These are phyloP conservation scores for Amanita polypyramis DNA, from an alignment of 768 basidiomycete genomes.

Conservation along the genomic window DNA sequence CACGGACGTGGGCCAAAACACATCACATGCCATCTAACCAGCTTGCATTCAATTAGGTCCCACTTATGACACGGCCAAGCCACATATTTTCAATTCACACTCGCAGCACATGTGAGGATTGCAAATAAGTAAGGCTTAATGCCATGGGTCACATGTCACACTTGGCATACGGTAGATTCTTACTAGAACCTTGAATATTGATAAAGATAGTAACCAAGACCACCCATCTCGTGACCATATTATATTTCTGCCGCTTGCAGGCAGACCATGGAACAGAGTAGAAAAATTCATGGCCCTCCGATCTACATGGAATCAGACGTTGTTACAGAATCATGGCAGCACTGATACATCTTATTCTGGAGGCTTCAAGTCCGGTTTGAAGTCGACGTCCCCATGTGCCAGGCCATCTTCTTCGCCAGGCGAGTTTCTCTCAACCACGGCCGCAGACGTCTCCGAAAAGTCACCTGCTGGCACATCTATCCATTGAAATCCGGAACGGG, in stretches of 20 bases:
- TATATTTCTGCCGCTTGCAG: slow-evolving; percentile 2
- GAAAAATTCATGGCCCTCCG: neutral
- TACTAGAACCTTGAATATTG: slow-evolving; percentile 2
- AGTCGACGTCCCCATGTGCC: neutral
- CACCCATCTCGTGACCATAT: neutral
- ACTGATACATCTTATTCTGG: neutral
- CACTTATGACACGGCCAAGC: neutral
- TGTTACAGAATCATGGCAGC: neutral
- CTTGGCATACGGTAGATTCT: neutral
- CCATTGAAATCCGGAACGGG: neutral
- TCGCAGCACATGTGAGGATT: neutral
- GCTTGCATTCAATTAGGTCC: neutral
- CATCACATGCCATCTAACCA: neutral
- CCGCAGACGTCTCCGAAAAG: neutral
- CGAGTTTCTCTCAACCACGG: neutral
- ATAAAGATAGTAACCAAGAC: slow-evolving; percentile 3
- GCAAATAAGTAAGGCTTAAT: neutral
- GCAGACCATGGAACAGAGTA: neutral
- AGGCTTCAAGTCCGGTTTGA: neutral
- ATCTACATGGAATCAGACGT: neutral
- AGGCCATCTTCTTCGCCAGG: neutral
- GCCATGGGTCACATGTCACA: neutral
- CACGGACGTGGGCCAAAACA: neutral
- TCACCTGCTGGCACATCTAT: neutral
- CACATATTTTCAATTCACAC: neutral